Conservation (phyloP, 179 eudicot species). For the Kewa caespitosa region DNA sequence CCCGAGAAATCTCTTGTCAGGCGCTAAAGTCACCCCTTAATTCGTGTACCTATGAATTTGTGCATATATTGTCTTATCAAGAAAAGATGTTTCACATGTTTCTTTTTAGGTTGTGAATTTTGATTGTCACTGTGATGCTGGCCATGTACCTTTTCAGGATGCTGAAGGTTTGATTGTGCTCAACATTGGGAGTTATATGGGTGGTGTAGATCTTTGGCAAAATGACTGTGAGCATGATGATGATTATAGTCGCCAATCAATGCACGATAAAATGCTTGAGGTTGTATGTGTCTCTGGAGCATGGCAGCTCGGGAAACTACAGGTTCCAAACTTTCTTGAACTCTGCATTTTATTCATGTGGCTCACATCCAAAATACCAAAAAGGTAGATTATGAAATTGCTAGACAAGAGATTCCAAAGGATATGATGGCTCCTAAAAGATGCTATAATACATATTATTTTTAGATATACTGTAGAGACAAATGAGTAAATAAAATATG, state of each 20-base stretch:
- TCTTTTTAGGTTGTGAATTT: neutral
- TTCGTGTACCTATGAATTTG: no score
- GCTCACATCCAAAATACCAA: neutral
- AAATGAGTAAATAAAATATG: neutral
- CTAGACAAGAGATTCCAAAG: neutral
- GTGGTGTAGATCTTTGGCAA: slow-evolving; percentile 94
- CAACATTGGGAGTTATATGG: slow-evolving; percentile 86
- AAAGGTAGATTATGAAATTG: neutral
- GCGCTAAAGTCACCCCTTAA: no score
- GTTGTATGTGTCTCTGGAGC: slow-evolving; percentile 83
- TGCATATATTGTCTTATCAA: no score
- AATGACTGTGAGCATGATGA: slow-evolving; percentile 78
- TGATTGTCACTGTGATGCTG: slow-evolving; percentile 7
- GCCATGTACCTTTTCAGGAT: slow-evolving; percentile 40
- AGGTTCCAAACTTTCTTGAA: slow-evolving; percentile 40
- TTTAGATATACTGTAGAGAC: neutral
- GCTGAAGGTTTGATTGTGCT: slow-evolving; percentile 86
- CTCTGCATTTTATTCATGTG: neutral
- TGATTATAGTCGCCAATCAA: slow-evolving; percentile 61
- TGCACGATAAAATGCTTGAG: slow-evolving; percentile 82
- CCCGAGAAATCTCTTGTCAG: no score
- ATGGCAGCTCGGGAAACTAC: slow-evolving; percentile 91
- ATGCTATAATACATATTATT: neutral
- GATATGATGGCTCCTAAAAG: neutral
- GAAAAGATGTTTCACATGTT: neutral